Evolutionary conservation across 805 yeast species (phyloP).

Genomic region (Candida gorgasii): DNA sequence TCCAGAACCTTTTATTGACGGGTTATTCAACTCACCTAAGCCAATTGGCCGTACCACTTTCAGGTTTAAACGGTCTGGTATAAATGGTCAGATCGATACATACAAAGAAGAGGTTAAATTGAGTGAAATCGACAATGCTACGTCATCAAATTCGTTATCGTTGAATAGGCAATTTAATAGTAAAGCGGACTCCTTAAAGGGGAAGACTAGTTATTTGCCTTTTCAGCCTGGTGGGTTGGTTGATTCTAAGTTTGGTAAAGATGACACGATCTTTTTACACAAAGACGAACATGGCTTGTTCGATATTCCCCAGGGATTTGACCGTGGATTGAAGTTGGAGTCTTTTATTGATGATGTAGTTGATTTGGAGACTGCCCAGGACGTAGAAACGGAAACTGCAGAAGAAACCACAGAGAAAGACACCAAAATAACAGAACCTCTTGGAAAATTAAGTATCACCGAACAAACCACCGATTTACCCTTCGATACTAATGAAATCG

Average conservation of each 20-base stretch:
- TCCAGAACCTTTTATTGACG: constrained; percentile 36
- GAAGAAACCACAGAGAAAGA: not conserved
- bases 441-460: not conserved
- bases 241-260: constrained; percentile 22
- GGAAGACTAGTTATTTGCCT: constrained; percentile 75
- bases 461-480: constrained; percentile 1
- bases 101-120: constrained; percentile 55
- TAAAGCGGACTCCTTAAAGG: constrained; percentile 61
- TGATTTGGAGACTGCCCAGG: constrained; percentile 15
- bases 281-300: constrained; percentile 71
- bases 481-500: constrained; percentile 46
- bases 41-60: constrained; percentile 63
- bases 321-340: constrained; percentile 60
- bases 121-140: constrained; percentile 51
- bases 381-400: too few species aligned
- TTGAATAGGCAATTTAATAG: constrained; percentile 66
- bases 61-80: constrained; percentile 71
- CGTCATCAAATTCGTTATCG: constrained; percentile 71
- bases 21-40: constrained; percentile 59
- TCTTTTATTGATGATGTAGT: constrained; percentile 30
- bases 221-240: constrained; percentile 87
- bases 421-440: not conserved
- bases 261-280: constrained; percentile 49
- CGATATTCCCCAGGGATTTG: constrained; percentile 80
- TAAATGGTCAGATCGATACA: constrained; percentile 65